These are phyloP conservation scores for Phytophthora niederhauseri DNA, from an alignment of 352 stramenopile species.

Conservation along the genomic window DNA sequence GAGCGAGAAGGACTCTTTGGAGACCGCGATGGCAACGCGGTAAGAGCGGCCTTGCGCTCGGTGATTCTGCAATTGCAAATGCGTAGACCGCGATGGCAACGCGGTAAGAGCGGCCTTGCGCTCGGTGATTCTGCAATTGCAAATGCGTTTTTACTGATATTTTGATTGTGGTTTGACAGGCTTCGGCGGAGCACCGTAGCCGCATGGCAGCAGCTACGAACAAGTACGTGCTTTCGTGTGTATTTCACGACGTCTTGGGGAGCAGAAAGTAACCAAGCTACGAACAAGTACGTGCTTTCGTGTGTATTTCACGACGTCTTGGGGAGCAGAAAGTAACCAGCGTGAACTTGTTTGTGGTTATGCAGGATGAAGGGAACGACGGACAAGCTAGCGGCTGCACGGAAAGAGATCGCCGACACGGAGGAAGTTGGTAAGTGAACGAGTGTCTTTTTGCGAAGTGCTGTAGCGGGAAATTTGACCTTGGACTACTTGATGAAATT, in stretches of 20 bases:
- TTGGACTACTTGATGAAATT: neutral
- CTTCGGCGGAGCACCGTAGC: slow-evolving; percentile 71
- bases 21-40: slow-evolving; percentile 70
- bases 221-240: slow-evolving; percentile 50
- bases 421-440: slow-evolving; percentile 80
- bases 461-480: neutral
- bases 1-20: slow-evolving; percentile 86
- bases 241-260: neutral
- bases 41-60: slow-evolving; percentile 25
- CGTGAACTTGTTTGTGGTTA: neutral
- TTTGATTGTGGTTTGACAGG: slow-evolving; percentile 38
- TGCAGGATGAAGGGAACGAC: slow-evolving; percentile 86
- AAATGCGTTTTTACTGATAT: neutral
- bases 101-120: slow-evolving; percentile 37
- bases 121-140: neutral
- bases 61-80: neutral
- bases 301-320: neutral
- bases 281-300: slow-evolving; percentile 64
- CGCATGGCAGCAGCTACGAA: slow-evolving; percentile 82
- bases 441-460: neutral
- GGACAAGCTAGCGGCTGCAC: slow-evolving; percentile 76
- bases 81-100: slow-evolving; percentile 63
- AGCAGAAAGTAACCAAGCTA: slow-evolving; percentile 44
- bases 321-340: neutral
- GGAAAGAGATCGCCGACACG: slow-evolving; percentile 83